These are phyloP conservation scores for Colletotrichum siamense DNA, from an alignment of 2,329 filamentous ascomycete species.

Conservation along the genomic window DNA sequence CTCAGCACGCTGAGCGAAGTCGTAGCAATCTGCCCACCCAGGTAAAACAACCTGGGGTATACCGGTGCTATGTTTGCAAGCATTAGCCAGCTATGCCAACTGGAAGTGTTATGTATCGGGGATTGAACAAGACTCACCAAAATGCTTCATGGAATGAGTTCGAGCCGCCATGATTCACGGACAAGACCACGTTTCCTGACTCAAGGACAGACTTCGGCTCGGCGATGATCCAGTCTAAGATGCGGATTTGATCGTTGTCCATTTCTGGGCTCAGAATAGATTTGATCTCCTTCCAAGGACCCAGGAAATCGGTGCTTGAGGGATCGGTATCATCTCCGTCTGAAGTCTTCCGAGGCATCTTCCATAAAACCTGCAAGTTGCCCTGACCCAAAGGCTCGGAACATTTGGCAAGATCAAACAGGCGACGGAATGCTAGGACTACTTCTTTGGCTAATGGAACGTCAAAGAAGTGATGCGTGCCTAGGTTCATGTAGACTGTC, in stretches of 20 bases:
- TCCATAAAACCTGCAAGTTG: constrained; percentile 43
- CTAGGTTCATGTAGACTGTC: constrained; percentile 22
- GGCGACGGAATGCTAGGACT: constrained; percentile 2
- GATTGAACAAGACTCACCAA: constrained; percentile 26
- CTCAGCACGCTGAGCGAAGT: constrained; percentile 11
- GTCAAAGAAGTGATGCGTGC: constrained; percentile 26
- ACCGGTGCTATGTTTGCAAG: neutral
- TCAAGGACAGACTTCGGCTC: constrained; percentile 42
- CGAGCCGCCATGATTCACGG: constrained; percentile 52
- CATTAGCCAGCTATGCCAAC: neutral
- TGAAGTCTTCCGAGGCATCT: constrained; percentile 29
- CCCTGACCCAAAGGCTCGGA: neutral
- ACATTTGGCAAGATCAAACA: neutral
- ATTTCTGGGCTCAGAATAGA: constrained; percentile 30
- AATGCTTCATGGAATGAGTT: constrained; percentile 47
- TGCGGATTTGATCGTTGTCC: constrained; percentile 34
- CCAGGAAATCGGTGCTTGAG: neutral
- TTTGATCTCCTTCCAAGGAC: constrained; percentile 17
- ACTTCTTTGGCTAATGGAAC: constrained; percentile 17
- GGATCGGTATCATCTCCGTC: neutral
- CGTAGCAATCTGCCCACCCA: constrained; percentile 7
- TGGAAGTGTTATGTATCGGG: no score
- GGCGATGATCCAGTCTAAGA: constrained; percentile 44
- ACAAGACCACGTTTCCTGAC: constrained; percentile 41
- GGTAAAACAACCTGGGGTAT: constrained; percentile 5